These are phyloP conservation scores for Fomitopsis serialis DNA, from an alignment of 768 basidiomycete species.

Conservation along the genomic window DNA sequence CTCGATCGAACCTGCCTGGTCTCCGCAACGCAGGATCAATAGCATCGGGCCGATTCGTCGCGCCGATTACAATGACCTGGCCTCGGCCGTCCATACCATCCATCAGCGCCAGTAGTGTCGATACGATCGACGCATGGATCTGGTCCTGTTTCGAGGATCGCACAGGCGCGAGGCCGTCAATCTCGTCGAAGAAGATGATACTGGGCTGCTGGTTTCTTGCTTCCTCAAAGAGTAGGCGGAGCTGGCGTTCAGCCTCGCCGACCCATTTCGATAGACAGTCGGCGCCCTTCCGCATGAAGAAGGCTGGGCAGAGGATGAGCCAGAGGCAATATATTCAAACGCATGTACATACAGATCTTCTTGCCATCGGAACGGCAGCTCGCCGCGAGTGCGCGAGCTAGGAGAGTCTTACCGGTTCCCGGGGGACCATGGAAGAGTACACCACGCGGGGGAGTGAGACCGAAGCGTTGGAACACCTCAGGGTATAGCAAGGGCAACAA, in stretches of 20 bases:
- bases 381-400: slow-evolving; percentile 91
- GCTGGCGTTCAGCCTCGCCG: slow-evolving; percentile 95
- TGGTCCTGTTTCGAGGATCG: slow-evolving; percentile 99
- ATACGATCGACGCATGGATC: slow-evolving; percentile 97
- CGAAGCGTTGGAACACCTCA: slow-evolving; percentile 92
- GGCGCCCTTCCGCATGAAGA: slow-evolving; percentile 99
- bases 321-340: neutral
- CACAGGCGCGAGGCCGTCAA: slow-evolving; percentile 96
- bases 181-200: slow-evolving; percentile 99
- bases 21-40: slow-evolving; percentile 92
- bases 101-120: slow-evolving; percentile 93
- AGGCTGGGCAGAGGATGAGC: slow-evolving; percentile 48
- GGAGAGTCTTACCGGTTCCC: slow-evolving; percentile 94
- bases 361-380: slow-evolving; percentile 84
- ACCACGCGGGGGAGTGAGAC: slow-evolving; percentile 91
- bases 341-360: slow-evolving; percentile 66
- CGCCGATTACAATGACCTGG: slow-evolving; percentile 96
- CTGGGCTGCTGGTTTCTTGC: slow-evolving; percentile 88
- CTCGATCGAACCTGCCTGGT: slow-evolving; percentile 94
- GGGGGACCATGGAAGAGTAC: slow-evolving; percentile 98
- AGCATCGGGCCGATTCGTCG: slow-evolving; percentile 96
- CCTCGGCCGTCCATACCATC: slow-evolving; percentile 99
- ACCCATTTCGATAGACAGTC: slow-evolving; percentile 99
- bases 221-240: slow-evolving; percentile 93
- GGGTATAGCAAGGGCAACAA: slow-evolving; percentile 92